These are phyloP conservation scores for Graphilbum fragrans DNA, from an alignment of 2,329 filamentous ascomycete genomes.

Conservation along the genomic window DNA sequence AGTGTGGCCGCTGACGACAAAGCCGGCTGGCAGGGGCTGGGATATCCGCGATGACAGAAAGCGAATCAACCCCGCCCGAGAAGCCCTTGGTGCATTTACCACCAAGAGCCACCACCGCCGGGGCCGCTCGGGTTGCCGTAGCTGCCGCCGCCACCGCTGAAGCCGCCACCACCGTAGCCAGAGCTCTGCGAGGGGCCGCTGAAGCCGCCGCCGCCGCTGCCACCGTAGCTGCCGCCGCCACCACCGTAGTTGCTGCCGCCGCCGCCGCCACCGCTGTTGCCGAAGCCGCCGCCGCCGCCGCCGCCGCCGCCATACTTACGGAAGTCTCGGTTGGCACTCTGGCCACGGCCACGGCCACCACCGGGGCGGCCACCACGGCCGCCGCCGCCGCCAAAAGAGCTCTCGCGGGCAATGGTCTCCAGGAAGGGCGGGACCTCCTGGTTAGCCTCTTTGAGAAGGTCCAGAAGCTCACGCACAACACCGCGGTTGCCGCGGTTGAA, in stretches of 20 bases:
- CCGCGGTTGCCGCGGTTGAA: conserved; percentile 99
- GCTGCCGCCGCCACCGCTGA: conserved; percentile 35
- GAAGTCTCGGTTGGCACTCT: conserved; percentile 71
- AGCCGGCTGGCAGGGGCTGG: too few relatives aligned
- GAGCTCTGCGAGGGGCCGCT: conserved; percentile 25
- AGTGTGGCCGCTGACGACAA: too few relatives aligned
- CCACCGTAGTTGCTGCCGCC: conserved; percentile 22
- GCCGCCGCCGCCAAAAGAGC: conserved; percentile 58
- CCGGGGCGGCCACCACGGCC: conserved; percentile 49
- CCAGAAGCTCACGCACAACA: conserved; percentile 89
- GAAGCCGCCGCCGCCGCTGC: conserved; percentile 31
- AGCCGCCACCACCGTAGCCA: conserved; percentile 30
- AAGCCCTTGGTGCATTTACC: conserved; percentile 27
- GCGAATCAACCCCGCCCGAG: conserved; percentile 2
- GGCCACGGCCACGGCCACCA: conserved; percentile 62
- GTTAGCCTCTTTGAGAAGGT: conserved; percentile 98
- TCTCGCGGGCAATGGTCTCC: conserved; percentile 93
- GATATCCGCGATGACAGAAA: too few relatives aligned
- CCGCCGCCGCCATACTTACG: conserved; percentile 61
- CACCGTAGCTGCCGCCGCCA: conserved; percentile 27
- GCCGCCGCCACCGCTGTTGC: conserved; percentile 43
- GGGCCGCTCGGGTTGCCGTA: conserved; percentile 62
- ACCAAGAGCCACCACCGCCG: conserved; percentile 56
- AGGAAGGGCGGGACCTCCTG: conserved; percentile 91
- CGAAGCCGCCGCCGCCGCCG: conserved; percentile 34